Percentiles rank a stretch among this genome's conserved stretches.
phyloP scores from a whole-genome alignment of 2,329 filamentous ascomycete genomes.

The Ophiocordyceps unilateralis region DNA sequence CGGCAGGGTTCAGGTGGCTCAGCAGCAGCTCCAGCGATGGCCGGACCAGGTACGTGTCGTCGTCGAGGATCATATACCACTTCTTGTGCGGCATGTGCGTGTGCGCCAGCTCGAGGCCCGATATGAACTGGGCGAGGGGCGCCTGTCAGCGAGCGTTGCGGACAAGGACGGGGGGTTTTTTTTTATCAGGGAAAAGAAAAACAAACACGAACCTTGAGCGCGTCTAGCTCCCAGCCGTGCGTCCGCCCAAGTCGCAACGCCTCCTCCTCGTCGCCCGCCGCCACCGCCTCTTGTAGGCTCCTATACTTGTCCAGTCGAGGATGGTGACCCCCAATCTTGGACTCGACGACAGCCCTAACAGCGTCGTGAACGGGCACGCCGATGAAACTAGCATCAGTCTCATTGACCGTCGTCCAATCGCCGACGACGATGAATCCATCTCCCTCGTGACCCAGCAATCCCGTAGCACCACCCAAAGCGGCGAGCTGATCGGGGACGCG shows the following conservation, averaged over 20 bases:
- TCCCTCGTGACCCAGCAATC: slow-evolving; percentile 17
- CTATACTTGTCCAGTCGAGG: slow-evolving; percentile 23
- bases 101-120: slow-evolving; percentile 34
- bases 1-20: slow-evolving; percentile 27
- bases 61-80: slow-evolving; percentile 41
- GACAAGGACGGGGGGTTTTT: no score
- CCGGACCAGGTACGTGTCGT: slow-evolving; percentile 37
- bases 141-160: background rate
- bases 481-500: slow-evolving; percentile 28
- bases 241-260: slow-evolving; percentile 19
- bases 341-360: slow-evolving; percentile 18
- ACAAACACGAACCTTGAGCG: slow-evolving; percentile 24
- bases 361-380: slow-evolving; percentile 23
- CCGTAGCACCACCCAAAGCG: slow-evolving; percentile 22
- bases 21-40: slow-evolving; percentile 30
- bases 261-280: slow-evolving; percentile 17
- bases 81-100: slow-evolving; percentile 33
- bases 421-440: slow-evolving; percentile 29
- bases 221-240: slow-evolving; percentile 32
- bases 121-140: slow-evolving; percentile 32
- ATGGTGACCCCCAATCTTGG: slow-evolving; percentile 13
- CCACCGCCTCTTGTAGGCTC: slow-evolving; percentile 20
- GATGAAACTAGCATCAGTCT: slow-evolving; percentile 13
- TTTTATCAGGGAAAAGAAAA: no score
- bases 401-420: slow-evolving; percentile 26